Percentiles rank a stretch among this genome's conserved stretches.
phyloP scores from a whole-genome alignment of 2,329 filamentous ascomycete genomes.

The Aspergillus terreus region DNA sequence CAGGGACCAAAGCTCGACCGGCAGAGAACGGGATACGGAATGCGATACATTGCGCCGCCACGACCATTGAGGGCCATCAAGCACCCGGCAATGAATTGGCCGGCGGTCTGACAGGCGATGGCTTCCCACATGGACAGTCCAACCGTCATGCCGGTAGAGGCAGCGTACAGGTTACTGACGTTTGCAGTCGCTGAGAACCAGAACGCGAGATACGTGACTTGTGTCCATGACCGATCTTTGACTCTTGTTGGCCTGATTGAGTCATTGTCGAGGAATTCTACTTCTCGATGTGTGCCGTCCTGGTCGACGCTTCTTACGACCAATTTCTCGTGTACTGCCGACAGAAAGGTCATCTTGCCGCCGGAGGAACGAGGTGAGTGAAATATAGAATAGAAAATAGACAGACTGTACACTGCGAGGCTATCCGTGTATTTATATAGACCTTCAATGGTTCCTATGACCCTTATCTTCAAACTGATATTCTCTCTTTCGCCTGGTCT shows the following conservation, averaged over 20 bases:
- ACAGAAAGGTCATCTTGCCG: background rate
- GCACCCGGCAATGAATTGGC: conserved; percentile 33
- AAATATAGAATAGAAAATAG: background rate
- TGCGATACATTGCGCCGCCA: conserved; percentile 43
- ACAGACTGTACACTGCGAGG: background rate
- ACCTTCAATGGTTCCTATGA: no score
- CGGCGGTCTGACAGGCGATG: conserved; percentile 39
- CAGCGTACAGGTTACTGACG: conserved; percentile 39
- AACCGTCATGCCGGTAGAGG: conserved; percentile 37
- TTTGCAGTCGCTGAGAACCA: conserved; percentile 41
- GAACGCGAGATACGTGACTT: conserved; percentile 40
- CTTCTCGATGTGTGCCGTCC: conserved; percentile 11
- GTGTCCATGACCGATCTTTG: conserved; percentile 41
- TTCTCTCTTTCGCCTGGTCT: no score
- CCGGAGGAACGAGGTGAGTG: no score
- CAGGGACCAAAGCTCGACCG: conserved; percentile 44
- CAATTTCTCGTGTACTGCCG: conserved; percentile 12
- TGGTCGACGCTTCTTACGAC: conserved; percentile 17
- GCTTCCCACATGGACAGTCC: conserved; percentile 51
- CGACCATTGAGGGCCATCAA: conserved; percentile 43
- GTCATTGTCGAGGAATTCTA: conserved; percentile 36
- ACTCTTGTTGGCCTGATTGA: conserved; percentile 39
- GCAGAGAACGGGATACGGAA: conserved; percentile 42
- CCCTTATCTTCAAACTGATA: no score
- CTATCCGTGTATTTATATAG: no score